These are phyloP conservation scores for Talaromyces marneffei DNA, from an alignment of 2,329 filamentous ascomycete genomes.

Conservation along the genomic window DNA sequence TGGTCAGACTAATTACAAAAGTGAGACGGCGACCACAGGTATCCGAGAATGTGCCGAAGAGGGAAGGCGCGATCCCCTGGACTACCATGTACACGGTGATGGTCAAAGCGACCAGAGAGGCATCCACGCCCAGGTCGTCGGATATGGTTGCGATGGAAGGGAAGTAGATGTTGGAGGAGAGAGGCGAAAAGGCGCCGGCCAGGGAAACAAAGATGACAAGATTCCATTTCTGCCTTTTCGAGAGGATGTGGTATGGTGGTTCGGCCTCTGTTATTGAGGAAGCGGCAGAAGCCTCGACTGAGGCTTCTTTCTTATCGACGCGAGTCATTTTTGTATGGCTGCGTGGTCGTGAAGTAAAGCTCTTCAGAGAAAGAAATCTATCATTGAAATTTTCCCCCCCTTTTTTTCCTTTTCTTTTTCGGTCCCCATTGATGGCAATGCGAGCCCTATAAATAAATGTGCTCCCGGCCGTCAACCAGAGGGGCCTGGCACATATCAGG, in stretches of 20 bases:
- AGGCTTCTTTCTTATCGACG: not conserved
- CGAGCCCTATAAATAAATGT: not conserved
- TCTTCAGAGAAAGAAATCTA: not conserved
- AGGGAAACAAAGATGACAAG: constrained; percentile 37
- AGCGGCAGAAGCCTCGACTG: not conserved
- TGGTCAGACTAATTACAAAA: constrained; percentile 23
- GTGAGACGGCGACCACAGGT: constrained; percentile 26
- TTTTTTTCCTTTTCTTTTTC: no score
- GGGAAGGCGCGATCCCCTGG: constrained; percentile 26
- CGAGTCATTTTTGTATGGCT: not conserved
- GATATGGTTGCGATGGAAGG: constrained; percentile 23
- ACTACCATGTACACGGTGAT: constrained; percentile 27
- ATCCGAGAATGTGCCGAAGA: constrained; percentile 30
- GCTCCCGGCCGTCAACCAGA: not conserved
- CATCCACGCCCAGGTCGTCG: constrained; percentile 18
- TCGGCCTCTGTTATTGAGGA: not conserved
- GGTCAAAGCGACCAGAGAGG: constrained; percentile 25
- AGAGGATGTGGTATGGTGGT: constrained; percentile 4
- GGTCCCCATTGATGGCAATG: no score
- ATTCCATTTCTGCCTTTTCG: constrained; percentile 29
- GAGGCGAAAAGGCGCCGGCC: constrained; percentile 39
- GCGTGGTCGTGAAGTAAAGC: not conserved
- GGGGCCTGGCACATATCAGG: not conserved
- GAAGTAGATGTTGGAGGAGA: constrained; percentile 38
- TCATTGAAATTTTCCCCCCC: no score